Conservation (phyloP, 371 early-diverging fungal genomes). For the Apophysomyces trapeziformis region DNA sequence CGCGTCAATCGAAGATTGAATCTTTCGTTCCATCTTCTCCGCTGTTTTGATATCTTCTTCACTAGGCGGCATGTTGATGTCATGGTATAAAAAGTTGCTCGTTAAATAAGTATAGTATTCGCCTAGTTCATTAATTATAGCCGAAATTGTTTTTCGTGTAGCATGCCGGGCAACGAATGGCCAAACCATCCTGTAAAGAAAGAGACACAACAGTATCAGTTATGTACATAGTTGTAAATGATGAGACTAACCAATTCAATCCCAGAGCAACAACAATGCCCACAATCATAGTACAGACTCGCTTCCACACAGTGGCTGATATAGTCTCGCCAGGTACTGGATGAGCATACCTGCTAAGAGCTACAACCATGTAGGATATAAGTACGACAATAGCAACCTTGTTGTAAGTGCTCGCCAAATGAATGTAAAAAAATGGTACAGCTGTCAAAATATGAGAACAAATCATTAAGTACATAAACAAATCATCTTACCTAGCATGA, state of each 20-base stretch:
- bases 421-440: slow-evolving; percentile 50
- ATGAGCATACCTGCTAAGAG: slow-evolving; percentile 37
- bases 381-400: slow-evolving; percentile 50
- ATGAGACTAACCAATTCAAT: slow-evolving; percentile 48
- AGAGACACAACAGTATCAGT: neutral
- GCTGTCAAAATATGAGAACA: slow-evolving; percentile 28
- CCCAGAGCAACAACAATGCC: slow-evolving; percentile 58
- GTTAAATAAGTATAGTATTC: slow-evolving; percentile 51
- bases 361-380: slow-evolving; percentile 49
- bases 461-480: neutral
- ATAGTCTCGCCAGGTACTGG: slow-evolving; percentile 40
- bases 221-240: neutral
- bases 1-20: slow-evolving; percentile 45
- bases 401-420: slow-evolving; percentile 48
- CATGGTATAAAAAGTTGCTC: slow-evolving; percentile 46
- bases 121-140: slow-evolving; percentile 43
- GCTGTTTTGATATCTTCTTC: slow-evolving; percentile 39
- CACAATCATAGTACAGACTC: slow-evolving; percentile 56
- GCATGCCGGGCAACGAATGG: slow-evolving; percentile 66
- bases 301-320: slow-evolving; percentile 50
- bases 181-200: slow-evolving; percentile 50
- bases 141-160: slow-evolving; percentile 53
- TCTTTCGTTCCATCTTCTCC: slow-evolving; percentile 44
- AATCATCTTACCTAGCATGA: slow-evolving; percentile 49
- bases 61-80: slow-evolving; percentile 21